Conservation (phyloP, 2,329 filamentous ascomycete genomes). For the Coniochaeta sp. region DNA sequence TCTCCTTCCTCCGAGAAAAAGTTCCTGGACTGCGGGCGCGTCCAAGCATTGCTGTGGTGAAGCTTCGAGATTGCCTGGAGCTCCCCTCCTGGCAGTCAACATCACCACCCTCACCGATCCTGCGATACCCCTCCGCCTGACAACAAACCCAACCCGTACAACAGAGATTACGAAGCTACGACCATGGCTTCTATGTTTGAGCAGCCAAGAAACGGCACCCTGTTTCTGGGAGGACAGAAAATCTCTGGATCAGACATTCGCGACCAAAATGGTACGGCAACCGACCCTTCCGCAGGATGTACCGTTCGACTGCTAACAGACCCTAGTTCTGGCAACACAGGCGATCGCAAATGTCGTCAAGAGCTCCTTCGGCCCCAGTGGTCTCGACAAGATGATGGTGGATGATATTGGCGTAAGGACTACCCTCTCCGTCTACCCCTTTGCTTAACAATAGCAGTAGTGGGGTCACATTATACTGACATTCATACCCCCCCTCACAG, state of each 20-base stretch:
- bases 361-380: conserved; percentile 94
- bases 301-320: background rate
- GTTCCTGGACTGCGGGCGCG: conserved; percentile 13
- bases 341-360: conserved; percentile 98
- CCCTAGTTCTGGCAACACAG: conserved; percentile 80
- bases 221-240: conserved; percentile 96
- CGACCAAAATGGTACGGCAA: conserved; percentile 88
- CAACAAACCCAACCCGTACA: background rate
- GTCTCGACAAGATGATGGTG: conserved; percentile 99
- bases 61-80: conserved; percentile 5
- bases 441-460: conserved; percentile 1
- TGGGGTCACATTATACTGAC: conserved; percentile 10
- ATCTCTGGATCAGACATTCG: conserved; percentile 94
- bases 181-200: conserved; percentile 93
- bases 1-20: conserved; percentile 21
- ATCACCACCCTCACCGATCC: background rate
- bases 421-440: conserved; percentile 7
- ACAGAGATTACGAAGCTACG: background rate
- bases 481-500: conserved; percentile 31
- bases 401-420: conserved; percentile 86
- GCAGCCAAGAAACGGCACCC: conserved; percentile 87
- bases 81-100: conserved; percentile 3
- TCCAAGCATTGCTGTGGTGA: background rate
- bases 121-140: background rate
- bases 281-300: too few relatives aligned